phyloP scores from a whole-genome alignment of 225 moss, liverwort and hornwort species.

The Asterella californica region DNA sequence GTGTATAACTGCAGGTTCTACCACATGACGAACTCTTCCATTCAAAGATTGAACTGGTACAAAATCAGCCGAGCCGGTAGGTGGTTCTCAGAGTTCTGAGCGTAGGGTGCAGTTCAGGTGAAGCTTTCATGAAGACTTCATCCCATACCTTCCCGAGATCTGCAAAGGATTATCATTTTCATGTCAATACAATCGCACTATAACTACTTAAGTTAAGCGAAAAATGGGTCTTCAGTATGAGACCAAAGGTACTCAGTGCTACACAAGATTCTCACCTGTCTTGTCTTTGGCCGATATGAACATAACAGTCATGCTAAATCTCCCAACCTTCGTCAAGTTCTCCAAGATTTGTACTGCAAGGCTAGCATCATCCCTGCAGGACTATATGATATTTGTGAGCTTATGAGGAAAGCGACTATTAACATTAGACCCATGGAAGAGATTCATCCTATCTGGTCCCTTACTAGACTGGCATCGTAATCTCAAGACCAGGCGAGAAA shows the following conservation, averaged over 20 bases:
- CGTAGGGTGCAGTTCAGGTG: conserved; percentile 26
- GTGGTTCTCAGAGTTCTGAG: conserved; percentile 25
- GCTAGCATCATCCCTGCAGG: conserved; percentile 64
- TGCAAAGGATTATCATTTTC: conserved; percentile 2
- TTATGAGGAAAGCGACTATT: background rate
- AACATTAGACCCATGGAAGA: background rate
- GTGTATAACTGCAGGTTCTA: background rate
- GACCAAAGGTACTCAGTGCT: background rate
- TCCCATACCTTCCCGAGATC: conserved; percentile 42
- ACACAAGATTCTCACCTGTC: conserved; percentile 38
- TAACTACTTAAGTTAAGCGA: background rate
- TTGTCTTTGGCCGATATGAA: conserved; percentile 75
- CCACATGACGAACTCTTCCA: background rate
- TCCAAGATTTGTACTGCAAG: conserved; percentile 64
- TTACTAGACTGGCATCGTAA: background rate
- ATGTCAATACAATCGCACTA: background rate
- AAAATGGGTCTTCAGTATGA: background rate
- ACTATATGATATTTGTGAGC: background rate
- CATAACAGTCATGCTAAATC: conserved; percentile 91
- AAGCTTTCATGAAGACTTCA: conserved; percentile 28
- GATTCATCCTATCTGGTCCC: background rate
- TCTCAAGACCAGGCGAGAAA: background rate
- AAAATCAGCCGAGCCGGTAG: conserved; percentile 22
- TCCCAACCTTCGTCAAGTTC: conserved; percentile 79
- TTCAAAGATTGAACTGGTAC: background rate